A percentile compares a stretch with the other conserved stretches of the same genome.
These are phyloP conservation scores for Colletotrichum lupini DNA, from an alignment of 2,329 filamentous ascomycete species.

Conservation along the genomic window DNA sequence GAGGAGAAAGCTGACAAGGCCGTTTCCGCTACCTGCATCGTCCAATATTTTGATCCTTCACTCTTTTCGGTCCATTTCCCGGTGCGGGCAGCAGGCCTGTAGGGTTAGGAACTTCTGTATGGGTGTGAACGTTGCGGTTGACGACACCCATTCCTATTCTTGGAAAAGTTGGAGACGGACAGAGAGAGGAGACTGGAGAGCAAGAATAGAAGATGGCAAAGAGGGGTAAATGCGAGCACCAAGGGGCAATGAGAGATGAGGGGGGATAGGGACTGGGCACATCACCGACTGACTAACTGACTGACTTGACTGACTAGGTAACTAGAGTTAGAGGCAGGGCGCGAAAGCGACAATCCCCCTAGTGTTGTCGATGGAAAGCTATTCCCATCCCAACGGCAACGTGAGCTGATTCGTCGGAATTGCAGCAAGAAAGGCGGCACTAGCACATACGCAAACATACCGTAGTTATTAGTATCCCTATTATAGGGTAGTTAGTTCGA, in stretches of 20 bases:
- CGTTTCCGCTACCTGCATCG: background rate
- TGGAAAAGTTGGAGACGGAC: slow-evolving; percentile 8
- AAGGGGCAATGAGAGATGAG: background rate
- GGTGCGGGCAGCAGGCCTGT: background rate
- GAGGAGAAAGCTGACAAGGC: slow-evolving; percentile 4
- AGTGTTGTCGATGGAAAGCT: background rate
- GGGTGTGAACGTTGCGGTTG: background rate
- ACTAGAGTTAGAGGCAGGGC: background rate
- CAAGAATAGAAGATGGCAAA: background rate
- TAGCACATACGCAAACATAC: background rate
- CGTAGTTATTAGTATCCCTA: too few relatives aligned
- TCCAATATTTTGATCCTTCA: slow-evolving; percentile 8
- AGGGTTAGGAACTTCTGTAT: background rate
- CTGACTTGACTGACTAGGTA: background rate
- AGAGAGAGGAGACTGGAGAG: background rate
- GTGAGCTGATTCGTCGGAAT: background rate
- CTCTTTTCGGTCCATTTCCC: background rate
- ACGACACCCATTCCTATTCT: slow-evolving; percentile 20
- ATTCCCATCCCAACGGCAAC: background rate
- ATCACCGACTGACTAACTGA: background rate
- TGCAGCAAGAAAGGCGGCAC: background rate
- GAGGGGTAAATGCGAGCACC: slow-evolving; percentile 18
- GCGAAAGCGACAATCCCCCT: background rate
- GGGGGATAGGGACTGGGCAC: background rate
- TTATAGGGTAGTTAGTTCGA: too few relatives aligned